These are phyloP conservation scores for Nemania bipapillata DNA, from an alignment of 2,329 filamentous ascomycete species.

Conservation along the genomic window DNA sequence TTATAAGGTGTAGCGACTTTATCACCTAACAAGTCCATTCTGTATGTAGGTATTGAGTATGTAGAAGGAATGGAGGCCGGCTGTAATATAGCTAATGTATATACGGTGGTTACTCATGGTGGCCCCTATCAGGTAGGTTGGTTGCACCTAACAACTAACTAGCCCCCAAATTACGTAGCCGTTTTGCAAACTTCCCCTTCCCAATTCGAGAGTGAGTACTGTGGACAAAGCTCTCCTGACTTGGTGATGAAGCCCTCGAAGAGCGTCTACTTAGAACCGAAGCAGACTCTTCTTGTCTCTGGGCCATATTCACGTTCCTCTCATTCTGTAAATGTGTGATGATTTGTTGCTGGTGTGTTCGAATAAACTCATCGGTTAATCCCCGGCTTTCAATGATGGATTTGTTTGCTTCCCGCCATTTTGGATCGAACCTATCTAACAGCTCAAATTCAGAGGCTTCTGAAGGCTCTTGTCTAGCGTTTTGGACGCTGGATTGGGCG, in stretches of 20 bases:
- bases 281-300: neutral
- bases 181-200: too few species aligned
- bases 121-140: too few species aligned
- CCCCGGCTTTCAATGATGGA: neutral
- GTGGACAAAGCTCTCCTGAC: neutral
- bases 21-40: too few species aligned
- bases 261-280: too few species aligned
- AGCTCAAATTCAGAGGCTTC: neutral
- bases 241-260: neutral
- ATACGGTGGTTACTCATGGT: too few species aligned
- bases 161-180: too few species aligned
- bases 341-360: neutral
- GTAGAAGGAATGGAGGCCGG: too few species aligned
- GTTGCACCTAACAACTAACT: too few species aligned
- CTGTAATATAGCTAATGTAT: too few species aligned
- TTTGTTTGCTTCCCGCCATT: neutral
- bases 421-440: neutral
- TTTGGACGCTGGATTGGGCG: neutral
- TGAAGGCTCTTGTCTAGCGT: neutral
- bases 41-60: too few species aligned
- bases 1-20: too few species aligned
- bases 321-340: neutral
- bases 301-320: neutral
- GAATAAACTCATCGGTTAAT: neutral
- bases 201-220: too few species aligned